Evolutionary conservation across 2,329 filamentous ascomycete genomes (phyloP).

Genomic region (Phyllosticta citriasiana): DNA sequence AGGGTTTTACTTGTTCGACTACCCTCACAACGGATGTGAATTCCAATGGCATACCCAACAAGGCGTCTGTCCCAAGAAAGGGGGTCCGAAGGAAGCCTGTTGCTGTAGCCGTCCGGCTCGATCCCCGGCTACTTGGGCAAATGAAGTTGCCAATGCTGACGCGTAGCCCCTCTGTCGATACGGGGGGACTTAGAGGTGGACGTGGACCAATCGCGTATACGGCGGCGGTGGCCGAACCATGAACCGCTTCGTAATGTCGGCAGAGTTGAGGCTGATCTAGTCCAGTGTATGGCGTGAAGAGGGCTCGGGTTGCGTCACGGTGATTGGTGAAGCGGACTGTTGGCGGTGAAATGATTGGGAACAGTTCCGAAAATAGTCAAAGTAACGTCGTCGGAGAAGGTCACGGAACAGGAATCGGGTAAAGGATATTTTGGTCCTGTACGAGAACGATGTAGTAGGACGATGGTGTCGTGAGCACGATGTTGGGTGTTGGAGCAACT

Average conservation of each 20-base stretch:
- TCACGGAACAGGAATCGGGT: neutral
- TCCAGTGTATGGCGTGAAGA: neutral
- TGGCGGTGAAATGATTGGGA: neutral
- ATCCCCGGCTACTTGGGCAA: neutral
- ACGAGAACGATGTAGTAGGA: neutral
- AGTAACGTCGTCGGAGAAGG: neutral
- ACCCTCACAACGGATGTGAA: neutral
- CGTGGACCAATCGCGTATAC: neutral
- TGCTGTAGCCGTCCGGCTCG: neutral
- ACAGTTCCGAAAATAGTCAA: neutral
- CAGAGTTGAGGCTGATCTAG: neutral
- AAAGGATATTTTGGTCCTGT: neutral
- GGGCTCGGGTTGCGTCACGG: neutral
- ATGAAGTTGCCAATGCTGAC: neutral
- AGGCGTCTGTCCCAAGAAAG: neutral
- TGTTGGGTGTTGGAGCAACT: too few relatives aligned
- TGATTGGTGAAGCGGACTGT: neutral
- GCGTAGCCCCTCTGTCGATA: neutral
- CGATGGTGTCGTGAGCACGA: neutral
- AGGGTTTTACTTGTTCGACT: too few relatives aligned
- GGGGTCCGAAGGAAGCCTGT: neutral
- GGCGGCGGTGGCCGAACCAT: neutral
- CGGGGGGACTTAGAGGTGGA: neutral
- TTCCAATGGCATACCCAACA: neutral
- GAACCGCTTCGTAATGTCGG: neutral